Evolutionary conservation across 768 basidiomycete genomes (phyloP), one percentile per base, ranked within the genome.

Genomic region (Mycena olivaceomarginata): DNA sequence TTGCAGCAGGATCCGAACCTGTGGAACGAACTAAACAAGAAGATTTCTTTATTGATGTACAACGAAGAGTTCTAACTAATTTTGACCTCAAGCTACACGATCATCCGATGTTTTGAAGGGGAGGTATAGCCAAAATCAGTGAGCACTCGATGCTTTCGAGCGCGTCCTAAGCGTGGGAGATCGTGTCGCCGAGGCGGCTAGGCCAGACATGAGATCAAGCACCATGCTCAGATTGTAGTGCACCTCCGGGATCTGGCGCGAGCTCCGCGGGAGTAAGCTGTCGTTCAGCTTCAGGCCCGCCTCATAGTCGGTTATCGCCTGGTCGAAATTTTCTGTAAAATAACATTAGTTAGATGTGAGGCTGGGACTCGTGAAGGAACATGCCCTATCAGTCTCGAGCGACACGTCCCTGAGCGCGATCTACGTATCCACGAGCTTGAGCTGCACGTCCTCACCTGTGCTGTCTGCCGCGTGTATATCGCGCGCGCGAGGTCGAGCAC

Each of bases 211-310:
- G 76, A 98, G 91, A 83, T 99, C 98, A 53, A 97, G 93, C 15
- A 96, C 97, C 83, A 98, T 96, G 82, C 96, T 97, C 77, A 99
- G 90, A 82, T 98, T 97, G 83, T 97, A 98, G 84, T 98, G 97
- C 8, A 94, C 96, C 83, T 97, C 97, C 0, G 98, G 97, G 79
- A 98, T 94, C 80, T 98, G 96, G 59, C 98, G 94, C 5, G 96
- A 97, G n/a, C 95, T 95, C n/a, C 88, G 83, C 0, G 98, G 95
- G 7, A 98, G 91, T 45, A 98, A 87, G 11, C 91, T 87, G 11
- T 86, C 84, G 83, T 98, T 97, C 81, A 97, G 91, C 12, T 87
- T 85, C 12, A 97, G 92, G 3, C 94, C 96, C 0, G 93, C 91
- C 64, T 92, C 92, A 81, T 97, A 98, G 84, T 99, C 98, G n/a